Evolutionary conservation across 768 basidiomycete species (phyloP).

Genomic region (Butyriboletus loyo): DNA sequence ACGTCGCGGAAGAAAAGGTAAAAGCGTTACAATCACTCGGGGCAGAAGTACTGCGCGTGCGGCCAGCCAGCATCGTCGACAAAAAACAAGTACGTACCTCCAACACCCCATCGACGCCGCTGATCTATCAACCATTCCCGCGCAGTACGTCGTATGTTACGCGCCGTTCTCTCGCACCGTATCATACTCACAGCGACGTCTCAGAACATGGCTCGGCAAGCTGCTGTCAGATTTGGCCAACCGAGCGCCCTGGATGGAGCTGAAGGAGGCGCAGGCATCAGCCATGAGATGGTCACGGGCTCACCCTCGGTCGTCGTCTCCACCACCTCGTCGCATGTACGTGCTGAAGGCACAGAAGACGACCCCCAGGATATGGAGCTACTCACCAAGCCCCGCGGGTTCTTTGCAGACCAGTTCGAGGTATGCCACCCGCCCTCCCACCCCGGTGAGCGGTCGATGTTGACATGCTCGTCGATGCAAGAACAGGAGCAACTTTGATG

Average conservation of each 20-base stretch:
- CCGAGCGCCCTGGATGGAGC: conserved; percentile 26
- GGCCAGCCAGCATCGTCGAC: conserved; percentile 96
- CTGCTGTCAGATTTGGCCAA: conserved; percentile 71
- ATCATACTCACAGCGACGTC: not conserved
- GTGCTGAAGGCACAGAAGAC: conserved; percentile 27
- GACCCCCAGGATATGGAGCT: conserved; percentile 43
- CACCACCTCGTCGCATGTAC: conserved; percentile 45
- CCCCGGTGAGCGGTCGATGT: too few relatives aligned
- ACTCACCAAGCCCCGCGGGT: conserved; percentile 63
- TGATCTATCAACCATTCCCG: conserved; percentile 5
- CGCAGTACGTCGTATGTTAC: conserved; percentile 63
- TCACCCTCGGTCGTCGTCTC: conserved; percentile 53
- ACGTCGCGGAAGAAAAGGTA: conserved; percentile 89
- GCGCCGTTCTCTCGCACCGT: not conserved
- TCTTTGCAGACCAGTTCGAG: conserved; percentile 97
- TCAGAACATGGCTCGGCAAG: conserved; percentile 84
- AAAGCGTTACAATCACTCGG: conserved; percentile 80
- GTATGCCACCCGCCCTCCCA: too few relatives aligned
- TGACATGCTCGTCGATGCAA: too few relatives aligned
- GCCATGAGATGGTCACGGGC: conserved; percentile 39
- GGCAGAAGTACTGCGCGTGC: conserved; percentile 83
- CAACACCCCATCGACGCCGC: not conserved
- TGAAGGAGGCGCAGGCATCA: conserved; percentile 16
- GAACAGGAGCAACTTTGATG: conserved; percentile 88
- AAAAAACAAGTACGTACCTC: conserved; percentile 73